These are phyloP conservation scores for Cercospora zeae-maydis DNA, from an alignment of 2,329 filamentous ascomycete genomes.

Conservation along the genomic window DNA sequence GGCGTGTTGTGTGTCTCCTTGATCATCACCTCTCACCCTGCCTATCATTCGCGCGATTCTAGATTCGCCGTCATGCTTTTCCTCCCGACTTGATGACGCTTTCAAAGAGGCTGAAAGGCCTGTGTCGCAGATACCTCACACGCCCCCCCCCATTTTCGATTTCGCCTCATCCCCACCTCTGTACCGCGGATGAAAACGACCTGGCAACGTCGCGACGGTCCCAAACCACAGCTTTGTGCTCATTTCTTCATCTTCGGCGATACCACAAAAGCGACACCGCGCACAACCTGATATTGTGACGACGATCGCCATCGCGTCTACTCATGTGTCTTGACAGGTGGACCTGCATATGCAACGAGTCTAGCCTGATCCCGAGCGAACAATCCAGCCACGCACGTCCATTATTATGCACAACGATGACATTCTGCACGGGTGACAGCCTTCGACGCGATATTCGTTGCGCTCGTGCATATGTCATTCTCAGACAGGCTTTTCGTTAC, in stretches of 20 bases:
- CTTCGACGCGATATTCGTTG: not conserved
- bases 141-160: not conserved
- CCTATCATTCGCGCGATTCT: no score
- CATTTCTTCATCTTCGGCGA: not conserved
- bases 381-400: not conserved
- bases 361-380: not conserved
- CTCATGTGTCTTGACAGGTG: not conserved
- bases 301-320: not conserved
- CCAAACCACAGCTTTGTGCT: not conserved
- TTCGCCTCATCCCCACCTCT: not conserved
- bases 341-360: not conserved
- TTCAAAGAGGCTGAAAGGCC: no score
- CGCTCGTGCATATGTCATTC: not conserved
- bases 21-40: no score
- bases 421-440: not conserved
- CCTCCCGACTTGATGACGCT: no score
- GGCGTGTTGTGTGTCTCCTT: not conserved
- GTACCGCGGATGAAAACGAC: conserved; percentile 1
- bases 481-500: not conserved
- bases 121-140: not conserved
- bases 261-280: not conserved
- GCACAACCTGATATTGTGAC: not conserved
- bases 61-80: no score
- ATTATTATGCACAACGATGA: not conserved
- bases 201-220: not conserved